Evolutionary conservation across 2,329 filamentous ascomycete species (phyloP), one percentile per base, ranked within the genome.

Genomic region (Podosphaera xanthii): DNA sequence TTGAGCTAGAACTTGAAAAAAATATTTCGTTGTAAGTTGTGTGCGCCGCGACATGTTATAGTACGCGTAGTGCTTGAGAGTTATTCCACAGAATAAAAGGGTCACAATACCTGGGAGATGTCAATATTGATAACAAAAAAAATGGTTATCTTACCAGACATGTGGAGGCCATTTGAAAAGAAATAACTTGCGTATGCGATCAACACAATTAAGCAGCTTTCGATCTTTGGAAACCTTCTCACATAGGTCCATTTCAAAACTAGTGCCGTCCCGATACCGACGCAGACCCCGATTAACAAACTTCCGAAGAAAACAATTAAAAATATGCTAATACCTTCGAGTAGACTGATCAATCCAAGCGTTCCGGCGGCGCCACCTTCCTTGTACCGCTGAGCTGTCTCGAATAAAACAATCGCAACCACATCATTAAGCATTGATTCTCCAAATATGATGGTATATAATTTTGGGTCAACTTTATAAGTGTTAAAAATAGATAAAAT

Each of bases 31-130:
- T 14, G 92, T 95, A 63, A 98, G 82, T 70, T 98, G 92, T 1
- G 92, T 97, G 62, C 92, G 84, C 56, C 92, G 83, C 36, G 92
- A 98, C 92, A 98, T 98, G 75, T 98, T 98, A 77, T 97, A 96
- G 73, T 98, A 98, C 62, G 92, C 92, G 68, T 98, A 98, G 70
- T 98, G 92, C 72, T 98, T 98, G 63, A 98, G 76, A 9, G 92
- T 97, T 65, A 98, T 98, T 59, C 92, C 92, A 71, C 92, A 98
- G 75, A 98, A 98, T 1, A 98, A 77, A 60, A 98, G 76, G 33
- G 92, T 94, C 64, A 98, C 92, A 67, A 98, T 98, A 58, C 59
- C 57, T 59, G n/a, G 6, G 40, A 46, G 12, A 42, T 40, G 46
- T 63, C 9, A 63, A 59, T 40, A 40, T 59, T 36, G 57, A 46